Evolutionary conservation across 768 basidiomycete genomes (phyloP).

Genomic region (Rubroboletus satanas): DNA sequence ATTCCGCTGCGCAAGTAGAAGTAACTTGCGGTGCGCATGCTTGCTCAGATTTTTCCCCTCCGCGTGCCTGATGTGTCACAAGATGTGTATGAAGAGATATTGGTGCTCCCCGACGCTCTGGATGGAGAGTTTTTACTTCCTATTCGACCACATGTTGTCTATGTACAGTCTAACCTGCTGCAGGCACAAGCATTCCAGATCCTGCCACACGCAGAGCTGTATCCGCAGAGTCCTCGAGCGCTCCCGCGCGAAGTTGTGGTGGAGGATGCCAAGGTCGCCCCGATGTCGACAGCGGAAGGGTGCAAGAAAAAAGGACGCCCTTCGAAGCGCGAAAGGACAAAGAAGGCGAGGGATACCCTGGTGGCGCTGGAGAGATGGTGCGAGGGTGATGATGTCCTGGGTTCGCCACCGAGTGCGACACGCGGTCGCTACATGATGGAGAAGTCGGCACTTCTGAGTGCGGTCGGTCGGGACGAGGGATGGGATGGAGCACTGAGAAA

Average conservation of each 20-base stretch:
- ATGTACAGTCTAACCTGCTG: slow-evolving; percentile 47
- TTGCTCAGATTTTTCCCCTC: not conserved
- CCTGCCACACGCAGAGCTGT: slow-evolving; percentile 48
- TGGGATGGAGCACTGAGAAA: slow-evolving; percentile 34
- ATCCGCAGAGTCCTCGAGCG: slow-evolving; percentile 55
- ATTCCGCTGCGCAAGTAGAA: slow-evolving; percentile 49
- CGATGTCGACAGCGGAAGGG: not conserved
- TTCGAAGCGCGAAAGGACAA: slow-evolving; percentile 54
- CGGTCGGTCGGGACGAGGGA: slow-evolving; percentile 29
- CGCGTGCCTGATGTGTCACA: slow-evolving; percentile 6
- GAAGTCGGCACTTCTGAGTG: slow-evolving; percentile 40
- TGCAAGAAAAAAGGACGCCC: slow-evolving; percentile 62
- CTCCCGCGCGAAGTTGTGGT: slow-evolving; percentile 68
- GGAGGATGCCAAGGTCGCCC: slow-evolving; percentile 31
- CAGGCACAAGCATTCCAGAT: slow-evolving; percentile 54
- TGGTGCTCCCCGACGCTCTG: slow-evolving; percentile 46
- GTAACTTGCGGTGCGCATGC: slow-evolving; percentile 52
- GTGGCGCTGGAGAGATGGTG: slow-evolving; percentile 49
- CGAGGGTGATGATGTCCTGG: slow-evolving; percentile 12
- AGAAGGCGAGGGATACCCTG: slow-evolving; percentile 49
- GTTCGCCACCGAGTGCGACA: slow-evolving; percentile 30
- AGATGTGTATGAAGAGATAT: slow-evolving; percentile 58
- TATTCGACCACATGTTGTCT: slow-evolving; percentile 49
- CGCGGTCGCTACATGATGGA: slow-evolving; percentile 40
- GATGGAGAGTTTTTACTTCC: slow-evolving; percentile 37